Conservation (phyloP, 23 red algal genomes). For the Gracilaria gracilis region DNA sequence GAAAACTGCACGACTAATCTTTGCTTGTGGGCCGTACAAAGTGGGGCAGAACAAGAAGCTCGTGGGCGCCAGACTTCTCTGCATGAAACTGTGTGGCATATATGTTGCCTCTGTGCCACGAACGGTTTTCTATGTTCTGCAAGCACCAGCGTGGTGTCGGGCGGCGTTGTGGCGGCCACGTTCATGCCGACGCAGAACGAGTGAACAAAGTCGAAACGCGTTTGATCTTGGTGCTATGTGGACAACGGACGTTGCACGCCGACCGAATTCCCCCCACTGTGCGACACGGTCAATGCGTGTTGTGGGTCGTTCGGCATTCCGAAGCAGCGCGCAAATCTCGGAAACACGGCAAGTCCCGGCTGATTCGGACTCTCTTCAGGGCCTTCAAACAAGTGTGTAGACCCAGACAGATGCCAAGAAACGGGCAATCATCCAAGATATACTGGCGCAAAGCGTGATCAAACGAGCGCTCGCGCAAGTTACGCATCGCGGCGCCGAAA, state of each 20-base stretch:
- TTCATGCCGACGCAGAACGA: conserved; percentile 55
- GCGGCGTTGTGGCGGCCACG: not conserved
- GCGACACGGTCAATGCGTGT: no score
- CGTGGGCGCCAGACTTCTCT: conserved; percentile 72
- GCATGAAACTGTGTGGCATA: conserved; percentile 85
- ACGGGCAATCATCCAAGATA: conserved; percentile 50
- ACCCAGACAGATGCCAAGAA: conserved; percentile 84
- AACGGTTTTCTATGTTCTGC: conserved; percentile 62
- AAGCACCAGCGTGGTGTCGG: not conserved
- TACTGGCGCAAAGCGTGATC: conserved; percentile 39
- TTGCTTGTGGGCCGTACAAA: conserved; percentile 35
- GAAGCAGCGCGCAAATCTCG: conserved; percentile 60
- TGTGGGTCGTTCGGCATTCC: no score
- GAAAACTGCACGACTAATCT: no score
- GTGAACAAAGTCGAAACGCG: conserved; percentile 84
- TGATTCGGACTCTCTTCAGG: conserved; percentile 69
- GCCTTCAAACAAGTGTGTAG: conserved; percentile 73
- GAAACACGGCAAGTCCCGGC: conserved; percentile 68
- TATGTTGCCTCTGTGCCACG: conserved; percentile 50
- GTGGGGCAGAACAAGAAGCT: conserved; percentile 61
- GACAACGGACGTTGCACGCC: not conserved
- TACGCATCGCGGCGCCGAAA: conserved; percentile 81
- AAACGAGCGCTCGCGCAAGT: conserved; percentile 49
- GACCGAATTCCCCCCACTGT: conserved; percentile 80
- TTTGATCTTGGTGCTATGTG: not conserved